Evolutionary conservation across 108 stramenopile species (phyloP).

Genomic region (Fistulifera pelliculosa): DNA sequence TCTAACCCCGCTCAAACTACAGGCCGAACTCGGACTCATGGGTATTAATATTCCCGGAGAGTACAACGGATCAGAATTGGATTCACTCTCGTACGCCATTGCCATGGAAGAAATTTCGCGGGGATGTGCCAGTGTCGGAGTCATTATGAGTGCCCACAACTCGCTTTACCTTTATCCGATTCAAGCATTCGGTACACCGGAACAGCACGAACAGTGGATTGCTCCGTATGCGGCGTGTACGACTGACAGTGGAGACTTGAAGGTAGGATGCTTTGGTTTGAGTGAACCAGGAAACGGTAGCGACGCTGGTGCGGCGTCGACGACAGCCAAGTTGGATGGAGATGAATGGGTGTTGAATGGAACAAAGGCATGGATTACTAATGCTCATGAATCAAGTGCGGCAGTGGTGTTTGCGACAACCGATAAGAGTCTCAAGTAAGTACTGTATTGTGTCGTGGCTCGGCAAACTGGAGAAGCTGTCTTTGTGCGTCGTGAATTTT

Average conservation of each 20-base stretch:
- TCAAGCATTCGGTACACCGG: constrained; percentile 82
- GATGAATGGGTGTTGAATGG: constrained; percentile 91
- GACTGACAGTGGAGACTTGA: neutral
- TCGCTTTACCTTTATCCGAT: constrained; percentile 91
- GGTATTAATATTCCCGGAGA: constrained; percentile 83
- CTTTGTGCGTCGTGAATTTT: neutral
- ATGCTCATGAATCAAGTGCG: constrained; percentile 86
- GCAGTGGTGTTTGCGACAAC: constrained; percentile 97
- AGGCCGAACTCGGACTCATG: constrained; percentile 93
- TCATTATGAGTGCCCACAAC: constrained; percentile 95
- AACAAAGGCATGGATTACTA: constrained; percentile 99
- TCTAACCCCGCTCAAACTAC: neutral
- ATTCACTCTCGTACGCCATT: constrained; percentile 94
- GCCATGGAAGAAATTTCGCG: constrained; percentile 98
- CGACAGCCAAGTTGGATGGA: constrained; percentile 84
- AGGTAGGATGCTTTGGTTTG: constrained; percentile 83
- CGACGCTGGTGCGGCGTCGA: constrained; percentile 92
- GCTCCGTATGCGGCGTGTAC: constrained; percentile 53
- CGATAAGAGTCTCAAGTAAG: constrained; percentile 90
- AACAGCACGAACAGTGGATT: constrained; percentile 74
- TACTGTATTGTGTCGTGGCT: neutral
- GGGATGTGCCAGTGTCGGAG: constrained; percentile 92
- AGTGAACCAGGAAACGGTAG: constrained; percentile 85
- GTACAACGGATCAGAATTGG: constrained; percentile 82
- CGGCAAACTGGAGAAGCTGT: neutral